Evolutionary conservation across 805 yeast genomes (phyloP), one percentile per base, ranked within the genome.

Genomic region (Trichomonascus vanleenenianus): DNA sequence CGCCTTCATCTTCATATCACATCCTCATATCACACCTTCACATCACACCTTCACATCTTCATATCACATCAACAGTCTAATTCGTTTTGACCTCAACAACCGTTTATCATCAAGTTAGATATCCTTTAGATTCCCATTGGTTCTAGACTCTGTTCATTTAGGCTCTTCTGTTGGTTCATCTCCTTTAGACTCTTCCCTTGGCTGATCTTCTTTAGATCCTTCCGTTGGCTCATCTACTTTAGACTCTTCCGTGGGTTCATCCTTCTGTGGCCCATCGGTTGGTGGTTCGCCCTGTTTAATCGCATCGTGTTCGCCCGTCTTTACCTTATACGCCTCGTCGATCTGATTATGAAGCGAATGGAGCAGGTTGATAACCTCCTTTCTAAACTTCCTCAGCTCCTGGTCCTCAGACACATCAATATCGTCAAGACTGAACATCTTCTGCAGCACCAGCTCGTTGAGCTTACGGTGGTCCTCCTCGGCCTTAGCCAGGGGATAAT

Each of bases 381-480:
- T 61, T 44, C 69, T 56, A 32, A 39, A 35, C 30, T 49, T 50
- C 9, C 69, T 57, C 31, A 61, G 49, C 41, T 63, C 66, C 9
- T 52, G 55, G 39, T 59, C 57, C 2, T 52, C 59, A 19, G 50
- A 39, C n/a, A 60, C 63, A 39, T 64, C 67, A 25, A 64, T 56
- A 37, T 59, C 58, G 50, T 64, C 69, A 18, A 64, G 56, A 38
- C 55, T 39, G 39, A 64, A 56, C 47, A 61, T 61, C 45, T 56
- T 56, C 43, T 64, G 67, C 16, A 64, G 55, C 27, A 64, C 56
- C 42, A 57, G 40, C 52, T 64, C 69, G 19, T 56, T 49, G n/a
- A 62, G 54, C 12, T 61, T 48, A 19, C 61, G 55, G 51, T 62
- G 60, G 19, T 45, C 53, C 4, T 52, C 49, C 20, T 51, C 55